Evolutionary conservation across 2,329 filamentous ascomycete species (phyloP).

Genomic region (Penicillium polonicum): DNA sequence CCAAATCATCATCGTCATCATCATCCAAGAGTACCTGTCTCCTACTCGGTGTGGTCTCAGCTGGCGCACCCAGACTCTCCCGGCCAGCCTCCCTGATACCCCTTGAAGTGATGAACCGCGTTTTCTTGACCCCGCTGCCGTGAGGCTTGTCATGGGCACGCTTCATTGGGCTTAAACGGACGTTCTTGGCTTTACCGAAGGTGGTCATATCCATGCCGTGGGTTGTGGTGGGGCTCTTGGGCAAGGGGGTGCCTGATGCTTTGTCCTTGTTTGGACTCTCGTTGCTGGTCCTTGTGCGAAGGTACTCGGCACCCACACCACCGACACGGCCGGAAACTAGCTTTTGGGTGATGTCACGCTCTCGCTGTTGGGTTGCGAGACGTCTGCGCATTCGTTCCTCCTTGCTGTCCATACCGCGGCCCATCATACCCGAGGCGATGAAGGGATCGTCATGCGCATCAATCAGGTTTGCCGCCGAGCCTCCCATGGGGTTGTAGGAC

Average conservation of each 20-base stretch:
- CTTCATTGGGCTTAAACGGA: conserved; percentile 44
- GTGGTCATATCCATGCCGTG: conserved; percentile 26
- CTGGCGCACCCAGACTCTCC: conserved; percentile 62
- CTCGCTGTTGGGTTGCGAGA: conserved; percentile 44
- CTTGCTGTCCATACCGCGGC: conserved; percentile 42
- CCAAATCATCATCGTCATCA: conserved; percentile 52
- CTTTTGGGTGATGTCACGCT: conserved; percentile 46
- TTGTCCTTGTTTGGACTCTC: conserved; percentile 18
- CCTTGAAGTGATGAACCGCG: conserved; percentile 74
- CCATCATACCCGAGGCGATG: conserved; percentile 39
- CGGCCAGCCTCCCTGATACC: conserved; percentile 74
- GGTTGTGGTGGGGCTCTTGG: conserved; percentile 10
- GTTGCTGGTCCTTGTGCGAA: conserved; percentile 37
- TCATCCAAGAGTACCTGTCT: conserved; percentile 40
- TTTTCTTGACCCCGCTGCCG: conserved; percentile 58
- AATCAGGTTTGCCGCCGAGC: conserved; percentile 42
- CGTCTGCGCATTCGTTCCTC: conserved; percentile 45
- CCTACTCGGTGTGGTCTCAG: conserved; percentile 35
- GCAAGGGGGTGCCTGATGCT: conserved; percentile 8
- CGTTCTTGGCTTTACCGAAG: conserved; percentile 38
- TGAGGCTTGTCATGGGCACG: conserved; percentile 36
- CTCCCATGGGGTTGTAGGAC: conserved; percentile 27
- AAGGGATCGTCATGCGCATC: conserved; percentile 47
- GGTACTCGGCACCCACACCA: conserved; percentile 46
- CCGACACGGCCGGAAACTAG: conserved; percentile 37